Conservation (phyloP, 225 moss, liverwort and hornwort genomes). For the Physcomitrium patens region DNA sequence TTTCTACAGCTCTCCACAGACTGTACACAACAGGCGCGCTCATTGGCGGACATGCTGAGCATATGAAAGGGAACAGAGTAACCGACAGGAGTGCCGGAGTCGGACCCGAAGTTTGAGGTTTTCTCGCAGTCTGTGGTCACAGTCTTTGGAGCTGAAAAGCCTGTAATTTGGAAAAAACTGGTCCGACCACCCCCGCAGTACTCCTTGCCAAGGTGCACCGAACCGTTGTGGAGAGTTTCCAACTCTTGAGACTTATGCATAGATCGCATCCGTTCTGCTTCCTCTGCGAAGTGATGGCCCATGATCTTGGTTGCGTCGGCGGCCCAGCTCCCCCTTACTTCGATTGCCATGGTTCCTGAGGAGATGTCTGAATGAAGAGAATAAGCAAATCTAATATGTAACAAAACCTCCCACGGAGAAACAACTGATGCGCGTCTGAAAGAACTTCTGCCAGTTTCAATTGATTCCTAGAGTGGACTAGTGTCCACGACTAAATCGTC, state of each 20-base stretch:
- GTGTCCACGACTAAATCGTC: too few species aligned
- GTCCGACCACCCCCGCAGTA: not conserved
- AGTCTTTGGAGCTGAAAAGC: slow-evolving; percentile 34
- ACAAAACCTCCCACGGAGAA: not conserved
- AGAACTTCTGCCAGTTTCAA: too few species aligned
- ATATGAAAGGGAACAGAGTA: slow-evolving; percentile 38
- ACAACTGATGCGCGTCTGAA: too few species aligned
- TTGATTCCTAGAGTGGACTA: too few species aligned
- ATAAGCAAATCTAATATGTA: slow-evolving; percentile 33
- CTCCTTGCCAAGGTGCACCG: not conserved
- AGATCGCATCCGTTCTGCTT: slow-evolving; percentile 40
- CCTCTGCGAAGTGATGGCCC: slow-evolving; percentile 34
- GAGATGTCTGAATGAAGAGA: slow-evolving; percentile 42
- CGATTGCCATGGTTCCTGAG: slow-evolving; percentile 28
- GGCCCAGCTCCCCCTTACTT: slow-evolving; percentile 37
- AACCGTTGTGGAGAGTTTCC: slow-evolving; percentile 18
- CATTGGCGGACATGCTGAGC: slow-evolving; percentile 22
- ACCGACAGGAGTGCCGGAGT: slow-evolving; percentile 31
- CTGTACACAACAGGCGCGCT: slow-evolving; percentile 38
- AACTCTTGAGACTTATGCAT: slow-evolving; percentile 24
- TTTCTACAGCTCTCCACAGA: slow-evolving; percentile 43
- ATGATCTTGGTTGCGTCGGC: slow-evolving; percentile 26
- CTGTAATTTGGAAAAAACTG: slow-evolving; percentile 33
- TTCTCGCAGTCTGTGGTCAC: slow-evolving; percentile 41
- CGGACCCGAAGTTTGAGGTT: slow-evolving; percentile 41